These are phyloP conservation scores for Picocystis sp. DNA, from an alignment of 163 green algal species.

Conservation along the genomic window DNA sequence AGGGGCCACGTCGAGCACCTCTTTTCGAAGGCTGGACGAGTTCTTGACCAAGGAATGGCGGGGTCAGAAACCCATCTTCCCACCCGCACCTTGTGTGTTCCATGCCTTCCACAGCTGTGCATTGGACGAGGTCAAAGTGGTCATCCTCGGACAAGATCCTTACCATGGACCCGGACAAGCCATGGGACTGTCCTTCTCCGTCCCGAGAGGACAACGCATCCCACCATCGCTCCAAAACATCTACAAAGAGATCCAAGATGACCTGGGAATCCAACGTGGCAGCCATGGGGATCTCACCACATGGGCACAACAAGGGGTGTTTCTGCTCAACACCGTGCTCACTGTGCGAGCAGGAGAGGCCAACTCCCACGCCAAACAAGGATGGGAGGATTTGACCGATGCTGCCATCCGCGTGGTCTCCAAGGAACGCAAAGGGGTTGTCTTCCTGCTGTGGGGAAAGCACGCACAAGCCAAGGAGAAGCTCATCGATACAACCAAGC, in stretches of 20 bases:
- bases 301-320: conserved; percentile 61
- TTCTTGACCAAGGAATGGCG: too few relatives aligned
- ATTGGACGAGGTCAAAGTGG: conserved; percentile 47
- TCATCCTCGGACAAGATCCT: conserved; percentile 86
- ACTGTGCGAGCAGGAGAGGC: conserved; percentile 42
- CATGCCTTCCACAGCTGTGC: conserved; percentile 5
- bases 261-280: conserved; percentile 43
- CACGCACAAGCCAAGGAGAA: conserved; percentile 39
- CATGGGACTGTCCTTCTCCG: conserved; percentile 82
- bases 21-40: too few relatives aligned
- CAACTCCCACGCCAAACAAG: conserved; percentile 67
- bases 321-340: conserved; percentile 83
- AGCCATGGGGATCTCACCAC: conserved; percentile 45
- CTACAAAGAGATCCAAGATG: conserved; percentile 62
- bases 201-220: conserved; percentile 37
- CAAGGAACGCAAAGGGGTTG: conserved; percentile 34
- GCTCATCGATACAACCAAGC: conserved; percentile 30
- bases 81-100: too few relatives aligned
- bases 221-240: conserved; percentile 76
- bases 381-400: conserved; percentile 59
- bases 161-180: conserved; percentile 78
- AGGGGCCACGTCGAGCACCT: too few relatives aligned
- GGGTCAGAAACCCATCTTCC: too few relatives aligned
- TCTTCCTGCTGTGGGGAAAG: conserved; percentile 92
- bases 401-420: conserved; percentile 47